These are phyloP conservation scores for Schizonepeta tenuifolia DNA, from an alignment of 257 asterid genomes.

Conservation along the genomic window DNA sequence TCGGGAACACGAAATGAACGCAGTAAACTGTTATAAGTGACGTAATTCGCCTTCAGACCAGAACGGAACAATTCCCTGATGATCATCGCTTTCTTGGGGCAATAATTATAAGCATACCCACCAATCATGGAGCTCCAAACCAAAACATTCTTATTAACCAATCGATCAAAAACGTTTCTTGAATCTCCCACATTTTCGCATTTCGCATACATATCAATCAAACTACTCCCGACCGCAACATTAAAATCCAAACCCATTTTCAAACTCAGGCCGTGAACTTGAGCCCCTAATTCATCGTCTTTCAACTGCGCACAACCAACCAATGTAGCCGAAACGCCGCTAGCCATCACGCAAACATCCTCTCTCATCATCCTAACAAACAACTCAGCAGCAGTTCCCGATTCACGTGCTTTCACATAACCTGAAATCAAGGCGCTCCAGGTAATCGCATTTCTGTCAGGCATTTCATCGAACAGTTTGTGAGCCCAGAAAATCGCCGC, in stretches of 20 bases:
- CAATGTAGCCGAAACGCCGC: constrained; percentile 50
- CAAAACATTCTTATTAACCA: constrained; percentile 45
- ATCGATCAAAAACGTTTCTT: constrained; percentile 49
- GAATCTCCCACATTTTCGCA: constrained; percentile 47
- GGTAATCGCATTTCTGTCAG: constrained; percentile 47
- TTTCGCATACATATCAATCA: constrained; percentile 66
- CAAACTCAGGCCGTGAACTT: constrained; percentile 57
- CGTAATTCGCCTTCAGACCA: constrained; percentile 43
- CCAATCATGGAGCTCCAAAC: constrained; percentile 63
- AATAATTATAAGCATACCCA: constrained; percentile 50
- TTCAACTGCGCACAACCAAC: constrained; percentile 54
- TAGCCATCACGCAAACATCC: constrained; percentile 44
- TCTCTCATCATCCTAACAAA: constrained; percentile 51
- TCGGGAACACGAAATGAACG: constrained; percentile 49
- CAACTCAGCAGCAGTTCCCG: constrained; percentile 37
- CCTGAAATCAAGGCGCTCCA: constrained; percentile 63
- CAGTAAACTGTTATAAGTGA: constrained; percentile 52
- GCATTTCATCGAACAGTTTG: constrained; percentile 61
- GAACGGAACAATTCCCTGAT: constrained; percentile 48
- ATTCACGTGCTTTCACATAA: constrained; percentile 42
- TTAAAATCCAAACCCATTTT: constrained; percentile 51
- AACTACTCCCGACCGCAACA: constrained; percentile 61
- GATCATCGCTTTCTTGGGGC: constrained; percentile 44
- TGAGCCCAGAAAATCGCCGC: constrained; percentile 36
- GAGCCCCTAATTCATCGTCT: constrained; percentile 52